A percentile compares a stretch with the other conserved stretches of the same genome.
Conservation (phyloP, 768 basidiomycete species). For the Kwoniella sp. region DNA sequence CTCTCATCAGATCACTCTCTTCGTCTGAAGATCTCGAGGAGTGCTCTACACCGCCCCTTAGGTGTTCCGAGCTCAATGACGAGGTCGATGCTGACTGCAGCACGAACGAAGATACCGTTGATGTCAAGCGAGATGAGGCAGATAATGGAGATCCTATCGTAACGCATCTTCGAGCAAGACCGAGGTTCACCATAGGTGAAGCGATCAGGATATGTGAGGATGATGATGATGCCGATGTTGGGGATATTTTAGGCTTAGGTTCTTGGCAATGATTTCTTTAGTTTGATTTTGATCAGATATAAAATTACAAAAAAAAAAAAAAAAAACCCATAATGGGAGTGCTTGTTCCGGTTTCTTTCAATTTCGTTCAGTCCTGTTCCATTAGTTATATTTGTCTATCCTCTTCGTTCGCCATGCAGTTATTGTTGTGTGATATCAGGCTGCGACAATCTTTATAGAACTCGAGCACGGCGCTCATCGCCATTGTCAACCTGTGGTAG, state of each 20-base stretch:
- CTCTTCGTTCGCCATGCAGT: no score
- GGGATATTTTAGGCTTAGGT: neutral
- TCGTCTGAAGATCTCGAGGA: slow-evolving; percentile 21
- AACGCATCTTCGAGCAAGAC: neutral
- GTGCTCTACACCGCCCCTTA: slow-evolving; percentile 33
- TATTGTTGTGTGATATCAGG: no score
- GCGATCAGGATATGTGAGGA: slow-evolving; percentile 6
- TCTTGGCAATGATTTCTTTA: neutral
- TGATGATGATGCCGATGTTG: neutral
- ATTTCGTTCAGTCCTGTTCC: no score
- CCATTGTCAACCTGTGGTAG: no score
- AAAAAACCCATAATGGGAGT: no score
- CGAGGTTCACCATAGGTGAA: neutral
- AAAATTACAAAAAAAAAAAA: neutral
- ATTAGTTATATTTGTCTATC: no score
- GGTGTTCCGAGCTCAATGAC: slow-evolving; percentile 14
- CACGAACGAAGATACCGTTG: neutral
- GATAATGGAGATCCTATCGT: slow-evolving; percentile 5
- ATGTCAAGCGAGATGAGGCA: neutral
- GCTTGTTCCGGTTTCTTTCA: no score
- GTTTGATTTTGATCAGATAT: neutral
- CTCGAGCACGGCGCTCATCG: no score
- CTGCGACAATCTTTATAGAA: no score
- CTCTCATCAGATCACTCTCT: slow-evolving; percentile 36
- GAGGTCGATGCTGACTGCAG: neutral